phyloP scores from a whole-genome alignment of 2,329 filamentous ascomycete genomes.

The Epichloe typhina region DNA sequence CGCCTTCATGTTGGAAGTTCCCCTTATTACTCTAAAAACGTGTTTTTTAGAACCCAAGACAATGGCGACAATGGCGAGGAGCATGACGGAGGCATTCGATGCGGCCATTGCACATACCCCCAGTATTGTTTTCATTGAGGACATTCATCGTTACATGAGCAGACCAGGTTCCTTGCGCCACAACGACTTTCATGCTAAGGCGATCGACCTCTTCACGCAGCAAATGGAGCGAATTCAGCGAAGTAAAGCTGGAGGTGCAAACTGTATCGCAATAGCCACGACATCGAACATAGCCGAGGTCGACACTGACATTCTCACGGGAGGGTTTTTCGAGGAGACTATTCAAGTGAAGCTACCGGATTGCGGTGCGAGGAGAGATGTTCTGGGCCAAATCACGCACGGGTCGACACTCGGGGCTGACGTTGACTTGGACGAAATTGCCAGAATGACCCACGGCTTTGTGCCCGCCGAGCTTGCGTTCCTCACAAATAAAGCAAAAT shows the following conservation, averaged over 20 bases:
- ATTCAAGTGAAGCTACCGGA: conserved; percentile 83
- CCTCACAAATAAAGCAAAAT: conserved; percentile 34
- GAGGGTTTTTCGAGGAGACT: conserved; percentile 68
- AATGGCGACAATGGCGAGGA: conserved; percentile 26
- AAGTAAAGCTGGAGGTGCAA: conserved; percentile 59
- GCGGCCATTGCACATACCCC: conserved; percentile 72
- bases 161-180: conserved; percentile 66
- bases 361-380: conserved; percentile 61
- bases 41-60: conserved; percentile 27
- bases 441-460: conserved; percentile 80
- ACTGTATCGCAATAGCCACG: conserved; percentile 80
- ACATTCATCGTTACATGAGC: conserved; percentile 74
- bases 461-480: conserved; percentile 79
- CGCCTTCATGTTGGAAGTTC: conserved; percentile 58
- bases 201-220: conserved; percentile 68
- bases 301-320: conserved; percentile 62
- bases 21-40: conserved; percentile 46
- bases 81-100: conserved; percentile 38
- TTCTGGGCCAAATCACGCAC: conserved; percentile 59
- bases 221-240: conserved; percentile 66
- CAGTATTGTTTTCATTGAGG: conserved; percentile 81
- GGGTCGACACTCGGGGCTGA: conserved; percentile 51
- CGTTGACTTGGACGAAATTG: conserved; percentile 61
- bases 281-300: conserved; percentile 81
- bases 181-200: conserved; percentile 80